phyloP scores from a whole-genome alignment of 179 eudicot species.

The Drosera spatulata region DNA sequence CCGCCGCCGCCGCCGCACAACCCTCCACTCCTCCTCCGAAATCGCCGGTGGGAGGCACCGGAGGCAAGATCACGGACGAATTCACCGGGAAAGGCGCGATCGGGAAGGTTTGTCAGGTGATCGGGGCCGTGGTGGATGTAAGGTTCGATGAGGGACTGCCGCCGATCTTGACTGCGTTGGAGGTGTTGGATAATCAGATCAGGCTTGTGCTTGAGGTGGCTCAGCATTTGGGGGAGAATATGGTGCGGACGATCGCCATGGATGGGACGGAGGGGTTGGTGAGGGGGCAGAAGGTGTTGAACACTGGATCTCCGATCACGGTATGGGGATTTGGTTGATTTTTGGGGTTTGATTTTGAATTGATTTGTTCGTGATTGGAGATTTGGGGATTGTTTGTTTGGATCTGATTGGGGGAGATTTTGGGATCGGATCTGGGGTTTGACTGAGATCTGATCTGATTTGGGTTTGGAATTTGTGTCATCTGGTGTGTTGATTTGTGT shows the following conservation, averaged over 20 bases:
- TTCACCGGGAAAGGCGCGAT: constrained; percentile 83
- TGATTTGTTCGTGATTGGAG: neutral
- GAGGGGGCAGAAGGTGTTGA: constrained; percentile 73
- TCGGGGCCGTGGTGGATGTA: constrained; percentile 93
- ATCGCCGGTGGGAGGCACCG: constrained; percentile 1
- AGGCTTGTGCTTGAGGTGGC: constrained; percentile 88
- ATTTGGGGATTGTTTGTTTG: neutral
- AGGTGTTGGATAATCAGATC: constrained; percentile 72
- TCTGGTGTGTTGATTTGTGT: neutral
- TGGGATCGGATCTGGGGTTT: neutral
- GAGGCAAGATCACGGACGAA: constrained; percentile 79
- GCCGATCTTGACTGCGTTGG: constrained; percentile 86
- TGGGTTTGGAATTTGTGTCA: neutral
- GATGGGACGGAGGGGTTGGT: constrained; percentile 97
- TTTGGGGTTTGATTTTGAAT: neutral
- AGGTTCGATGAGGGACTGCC: constrained; percentile 72
- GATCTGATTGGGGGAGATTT: neutral
- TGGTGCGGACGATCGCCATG: constrained; percentile 95
- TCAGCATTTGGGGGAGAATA: constrained; percentile 86
- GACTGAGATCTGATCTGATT: neutral
- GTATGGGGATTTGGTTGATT: constrained; percentile 15
- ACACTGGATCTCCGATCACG: constrained; percentile 93
- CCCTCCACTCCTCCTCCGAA: constrained; percentile 5
- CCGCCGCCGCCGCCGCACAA: constrained; percentile 32
- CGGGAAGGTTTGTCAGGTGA: constrained; percentile 93